Evolutionary conservation across 2,329 filamentous ascomycete species (phyloP), one percentile per base, ranked within the genome.

Genomic region (Microsporum canis): DNA sequence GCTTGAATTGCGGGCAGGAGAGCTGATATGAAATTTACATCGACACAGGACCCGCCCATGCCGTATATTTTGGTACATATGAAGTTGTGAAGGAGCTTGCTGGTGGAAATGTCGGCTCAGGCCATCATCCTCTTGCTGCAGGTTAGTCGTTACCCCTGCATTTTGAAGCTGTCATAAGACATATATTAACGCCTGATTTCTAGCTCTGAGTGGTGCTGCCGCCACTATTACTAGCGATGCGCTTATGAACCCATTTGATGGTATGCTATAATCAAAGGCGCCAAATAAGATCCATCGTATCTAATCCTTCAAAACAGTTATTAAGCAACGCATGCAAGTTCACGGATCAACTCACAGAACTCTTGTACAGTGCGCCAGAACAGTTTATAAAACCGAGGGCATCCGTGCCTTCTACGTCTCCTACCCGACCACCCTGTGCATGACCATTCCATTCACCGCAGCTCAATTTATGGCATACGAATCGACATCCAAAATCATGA

Each of bases 271-370:
- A n/a, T 41, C 17, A 17, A 43, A 29, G 14, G 2, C 17, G n/a
- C 27, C 14, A 8, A 41, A n/a, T 33, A 29, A 31, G 12, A 1
- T 3, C 53, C 29, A 8, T 1, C 31, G 34, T 62, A 47, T 39
- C 58, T 62, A 38, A 55, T 29, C 3, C 17, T 63, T 63, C 36
- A 66, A 62, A 36, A 62, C 47, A 96, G 94, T 99, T 64, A 96
- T 99, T 79, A 99, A 99, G 78, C 94, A 99, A 76, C 89, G 94
- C 69, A 99, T 99, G 94, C 94, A 99, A 76, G 88, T 99, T 63
- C 89, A 96, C 73, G 88, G 94, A 70, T 97, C 92, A n/a, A 85
- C 86, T 66, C 96, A 97, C 78, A 87, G 86, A 69, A 91, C 88
- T 27, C 87, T 97, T 76, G 73, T 82, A 61, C 88, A 96, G 72